These are phyloP conservation scores for Aphanomyces cochlioides DNA, from an alignment of 352 stramenopile species.

Conservation along the genomic window DNA sequence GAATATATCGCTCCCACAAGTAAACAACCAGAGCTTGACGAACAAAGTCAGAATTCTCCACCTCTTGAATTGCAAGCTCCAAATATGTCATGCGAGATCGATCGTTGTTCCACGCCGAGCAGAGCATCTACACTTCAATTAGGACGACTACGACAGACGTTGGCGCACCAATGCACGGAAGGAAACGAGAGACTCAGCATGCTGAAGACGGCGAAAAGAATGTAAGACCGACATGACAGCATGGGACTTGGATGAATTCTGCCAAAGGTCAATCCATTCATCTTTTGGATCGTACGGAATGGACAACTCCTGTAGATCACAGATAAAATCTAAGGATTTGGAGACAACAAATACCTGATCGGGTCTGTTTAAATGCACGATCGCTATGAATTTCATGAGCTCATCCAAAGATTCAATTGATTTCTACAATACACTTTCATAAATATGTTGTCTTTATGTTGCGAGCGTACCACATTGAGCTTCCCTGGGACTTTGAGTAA, in stretches of 20 bases:
- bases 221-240: constrained; percentile 37
- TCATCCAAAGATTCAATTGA: constrained; percentile 75
- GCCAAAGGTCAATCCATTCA: background rate
- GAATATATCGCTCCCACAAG: constrained; percentile 81
- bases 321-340: too few species aligned
- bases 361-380: constrained; percentile 70
- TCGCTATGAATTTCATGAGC: constrained; percentile 59
- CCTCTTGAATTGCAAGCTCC: constrained; percentile 61
- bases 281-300: constrained; percentile 9
- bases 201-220: constrained; percentile 57
- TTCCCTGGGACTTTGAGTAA: constrained; percentile 36
- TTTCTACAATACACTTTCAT: constrained; percentile 38
- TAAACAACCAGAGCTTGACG: constrained; percentile 61
- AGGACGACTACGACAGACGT: background rate
- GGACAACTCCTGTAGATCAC: too few species aligned
- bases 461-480: constrained; percentile 12
- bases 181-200: constrained; percentile 56
- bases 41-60: constrained; percentile 43
- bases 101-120: constrained; percentile 73
- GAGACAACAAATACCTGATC: too few species aligned
- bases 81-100: constrained; percentile 82
- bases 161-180: constrained; percentile 40
- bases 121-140: constrained; percentile 41
- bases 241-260: background rate
- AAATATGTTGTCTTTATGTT: background rate